Percentiles rank a stretch among this genome's conserved stretches.
Evolutionary conservation across 2,329 filamentous ascomycete species (phyloP).

Genomic region (Colletotrichum tropicicola): DNA sequence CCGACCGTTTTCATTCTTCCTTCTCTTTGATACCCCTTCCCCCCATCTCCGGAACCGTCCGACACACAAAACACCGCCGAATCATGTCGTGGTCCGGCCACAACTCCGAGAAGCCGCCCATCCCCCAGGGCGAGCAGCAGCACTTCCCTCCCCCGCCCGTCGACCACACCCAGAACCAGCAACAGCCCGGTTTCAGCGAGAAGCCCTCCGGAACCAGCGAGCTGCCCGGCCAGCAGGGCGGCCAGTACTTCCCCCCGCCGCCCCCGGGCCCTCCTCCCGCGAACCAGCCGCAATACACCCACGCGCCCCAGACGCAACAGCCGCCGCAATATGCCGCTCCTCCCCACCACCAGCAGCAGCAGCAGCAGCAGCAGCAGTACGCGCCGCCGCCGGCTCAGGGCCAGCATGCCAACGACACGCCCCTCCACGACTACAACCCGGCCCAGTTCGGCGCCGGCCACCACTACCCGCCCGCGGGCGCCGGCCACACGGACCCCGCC

Average conservation of each 20-base stretch:
- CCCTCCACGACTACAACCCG: constrained; percentile 24
- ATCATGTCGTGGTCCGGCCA: constrained; percentile 21
- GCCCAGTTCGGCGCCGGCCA: constrained; percentile 22
- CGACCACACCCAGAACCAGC: not conserved
- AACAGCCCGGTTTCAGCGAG: not conserved
- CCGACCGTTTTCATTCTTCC: not conserved
- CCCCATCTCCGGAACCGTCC: not conserved
- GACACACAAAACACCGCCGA: not conserved
- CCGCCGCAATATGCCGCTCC: not conserved
- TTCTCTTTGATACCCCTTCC: not conserved
- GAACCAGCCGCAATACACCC: constrained; percentile 21
- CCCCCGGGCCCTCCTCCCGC: constrained; percentile 24
- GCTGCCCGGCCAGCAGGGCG: constrained; percentile 9
- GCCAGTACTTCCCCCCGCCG: constrained; percentile 30
- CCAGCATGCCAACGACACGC: constrained; percentile 11
- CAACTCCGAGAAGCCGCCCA: constrained; percentile 30
- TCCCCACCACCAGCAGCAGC: not conserved
- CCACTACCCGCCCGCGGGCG: constrained; percentile 14
- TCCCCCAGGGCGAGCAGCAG: constrained; percentile 22
- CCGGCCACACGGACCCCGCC: constrained; percentile 4
- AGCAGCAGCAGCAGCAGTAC: constrained; percentile 1
- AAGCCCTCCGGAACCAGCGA: constrained; percentile 15
- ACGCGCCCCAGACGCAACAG: constrained; percentile 17
- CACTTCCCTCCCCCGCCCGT: constrained; percentile 27
- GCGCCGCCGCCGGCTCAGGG: not conserved